Conservation (phyloP, 805 yeast genomes). For the Saturnispora bothae region DNA sequence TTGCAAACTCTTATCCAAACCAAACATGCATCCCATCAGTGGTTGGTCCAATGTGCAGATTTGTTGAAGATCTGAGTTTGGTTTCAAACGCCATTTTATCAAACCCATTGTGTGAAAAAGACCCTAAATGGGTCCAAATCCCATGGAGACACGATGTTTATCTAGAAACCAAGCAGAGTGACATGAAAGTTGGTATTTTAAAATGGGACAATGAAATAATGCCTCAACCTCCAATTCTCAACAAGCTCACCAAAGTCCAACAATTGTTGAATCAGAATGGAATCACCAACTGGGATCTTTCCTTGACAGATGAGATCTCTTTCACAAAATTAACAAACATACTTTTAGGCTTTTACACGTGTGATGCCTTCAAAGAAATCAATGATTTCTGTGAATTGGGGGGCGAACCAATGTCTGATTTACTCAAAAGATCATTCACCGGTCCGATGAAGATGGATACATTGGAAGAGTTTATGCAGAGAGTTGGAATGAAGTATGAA, state of each 20-base stretch:
- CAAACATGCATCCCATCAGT: slow-evolving; percentile 27
- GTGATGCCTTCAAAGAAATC: slow-evolving; percentile 22
- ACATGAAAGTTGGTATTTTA: slow-evolving; percentile 33
- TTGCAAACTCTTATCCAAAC: slow-evolving; percentile 25
- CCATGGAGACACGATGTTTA: slow-evolving; percentile 32
- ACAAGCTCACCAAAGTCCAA: slow-evolving; percentile 30
- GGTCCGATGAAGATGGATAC: slow-evolving; percentile 13
- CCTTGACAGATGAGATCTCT: slow-evolving; percentile 15
- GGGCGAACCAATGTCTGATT: slow-evolving; percentile 23
- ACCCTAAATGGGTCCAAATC: slow-evolving; percentile 40
- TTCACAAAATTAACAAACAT: slow-evolving; percentile 23
- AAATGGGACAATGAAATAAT: slow-evolving; percentile 33
- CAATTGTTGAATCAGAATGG: slow-evolving; percentile 13
- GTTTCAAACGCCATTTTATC: slow-evolving; percentile 30
- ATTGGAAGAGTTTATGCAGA: slow-evolving; percentile 31
- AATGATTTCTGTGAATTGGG: slow-evolving; percentile 17
- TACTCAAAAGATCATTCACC: slow-evolving; percentile 15
- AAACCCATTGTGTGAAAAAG: slow-evolving; percentile 36
- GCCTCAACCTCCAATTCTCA: slow-evolving; percentile 47
- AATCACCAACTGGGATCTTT: slow-evolving; percentile 12
- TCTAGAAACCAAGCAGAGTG: slow-evolving; percentile 6
- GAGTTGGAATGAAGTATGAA: slow-evolving; percentile 26
- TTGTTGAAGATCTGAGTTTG: slow-evolving; percentile 26
- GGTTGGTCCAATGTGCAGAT: slow-evolving; percentile 27
- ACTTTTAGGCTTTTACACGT: slow-evolving; percentile 17